These are phyloP conservation scores for Acanthamoeba castellanii DNA, from an alignment of 208 protist species.

Conservation along the genomic window DNA sequence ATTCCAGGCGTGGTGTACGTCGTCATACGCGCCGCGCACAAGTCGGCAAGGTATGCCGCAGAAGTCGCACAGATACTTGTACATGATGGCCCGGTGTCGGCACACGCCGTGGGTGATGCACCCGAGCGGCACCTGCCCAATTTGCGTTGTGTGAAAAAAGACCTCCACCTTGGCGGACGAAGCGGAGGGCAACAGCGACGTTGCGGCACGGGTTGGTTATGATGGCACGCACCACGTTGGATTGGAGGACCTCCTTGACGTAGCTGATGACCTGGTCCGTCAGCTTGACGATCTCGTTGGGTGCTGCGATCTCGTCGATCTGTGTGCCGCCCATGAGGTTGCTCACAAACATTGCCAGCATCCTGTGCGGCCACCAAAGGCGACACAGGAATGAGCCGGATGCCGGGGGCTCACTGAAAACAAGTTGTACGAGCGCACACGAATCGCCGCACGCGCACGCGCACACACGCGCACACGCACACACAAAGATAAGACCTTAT, in stretches of 20 bases:
- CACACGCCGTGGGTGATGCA: slow-evolving; percentile 76
- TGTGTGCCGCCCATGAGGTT: slow-evolving; percentile 57
- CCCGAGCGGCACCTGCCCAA: neutral
- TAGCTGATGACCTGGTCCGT: slow-evolving; percentile 12
- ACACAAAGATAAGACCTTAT: neutral
- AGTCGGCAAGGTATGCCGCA: slow-evolving; percentile 73
- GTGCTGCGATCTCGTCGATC: slow-evolving; percentile 25
- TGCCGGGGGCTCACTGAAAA: neutral
- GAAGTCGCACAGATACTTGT: slow-evolving; percentile 77
- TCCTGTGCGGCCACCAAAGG: neutral
- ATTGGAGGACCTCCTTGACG: slow-evolving; percentile 29
- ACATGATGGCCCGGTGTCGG: slow-evolving; percentile 73
- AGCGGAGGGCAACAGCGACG: too few relatives aligned
- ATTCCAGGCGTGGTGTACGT: slow-evolving; percentile 65
- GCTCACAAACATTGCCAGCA: slow-evolving; percentile 52
- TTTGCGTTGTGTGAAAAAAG: neutral
- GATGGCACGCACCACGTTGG: slow-evolving; percentile 14
- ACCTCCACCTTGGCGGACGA: neutral
- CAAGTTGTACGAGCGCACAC: neutral
- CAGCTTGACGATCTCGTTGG: slow-evolving; percentile 29
- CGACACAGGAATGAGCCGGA: neutral
- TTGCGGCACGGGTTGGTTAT: neutral
- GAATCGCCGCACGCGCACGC: neutral
- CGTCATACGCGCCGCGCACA: slow-evolving; percentile 60
- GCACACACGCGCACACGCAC: neutral